Percentiles rank a stretch among this genome's conserved stretches.
phyloP scores from a whole-genome alignment of 495 filamentous ascomycete genomes.

The Trichocladium uniseriatum region DNA sequence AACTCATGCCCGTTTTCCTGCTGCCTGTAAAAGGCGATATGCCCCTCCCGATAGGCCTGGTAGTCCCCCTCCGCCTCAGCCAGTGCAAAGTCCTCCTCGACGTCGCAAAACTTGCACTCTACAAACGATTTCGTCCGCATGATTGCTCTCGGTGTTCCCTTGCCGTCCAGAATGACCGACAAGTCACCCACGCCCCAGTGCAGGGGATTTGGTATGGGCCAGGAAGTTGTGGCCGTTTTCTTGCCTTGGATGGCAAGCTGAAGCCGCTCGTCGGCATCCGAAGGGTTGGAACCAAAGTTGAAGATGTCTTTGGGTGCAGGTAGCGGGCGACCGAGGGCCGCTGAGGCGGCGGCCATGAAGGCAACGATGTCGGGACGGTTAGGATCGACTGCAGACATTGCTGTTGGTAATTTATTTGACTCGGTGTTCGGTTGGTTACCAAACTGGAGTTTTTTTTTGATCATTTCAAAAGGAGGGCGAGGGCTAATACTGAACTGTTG shows the following conservation, averaged over 20 bases:
- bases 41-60: conserved; percentile 20
- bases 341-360: conserved; percentile 22
- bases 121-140: conserved; percentile 23
- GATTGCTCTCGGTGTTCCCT: conserved; percentile 18
- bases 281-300: conserved; percentile 16
- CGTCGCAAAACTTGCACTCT: conserved; percentile 24
- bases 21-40: conserved; percentile 18
- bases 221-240: conserved; percentile 29
- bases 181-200: conserved; percentile 27
- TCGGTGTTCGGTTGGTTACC: neutral
- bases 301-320: conserved; percentile 28
- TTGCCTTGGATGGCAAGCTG: conserved; percentile 18
- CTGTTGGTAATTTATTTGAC: conserved; percentile 23
- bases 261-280: conserved; percentile 13
- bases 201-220: conserved; percentile 23
- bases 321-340: conserved; percentile 9
- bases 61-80: conserved; percentile 28
- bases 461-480: no score
- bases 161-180: conserved; percentile 26
- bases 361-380: conserved; percentile 20
- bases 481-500: no score
- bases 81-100: conserved; percentile 26
- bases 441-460: no score
- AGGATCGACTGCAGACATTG: conserved; percentile 41
- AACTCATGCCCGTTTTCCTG: conserved; percentile 18